Evolutionary conservation across 768 basidiomycete genomes (phyloP).

Genomic region (Baorangia bicolor): DNA sequence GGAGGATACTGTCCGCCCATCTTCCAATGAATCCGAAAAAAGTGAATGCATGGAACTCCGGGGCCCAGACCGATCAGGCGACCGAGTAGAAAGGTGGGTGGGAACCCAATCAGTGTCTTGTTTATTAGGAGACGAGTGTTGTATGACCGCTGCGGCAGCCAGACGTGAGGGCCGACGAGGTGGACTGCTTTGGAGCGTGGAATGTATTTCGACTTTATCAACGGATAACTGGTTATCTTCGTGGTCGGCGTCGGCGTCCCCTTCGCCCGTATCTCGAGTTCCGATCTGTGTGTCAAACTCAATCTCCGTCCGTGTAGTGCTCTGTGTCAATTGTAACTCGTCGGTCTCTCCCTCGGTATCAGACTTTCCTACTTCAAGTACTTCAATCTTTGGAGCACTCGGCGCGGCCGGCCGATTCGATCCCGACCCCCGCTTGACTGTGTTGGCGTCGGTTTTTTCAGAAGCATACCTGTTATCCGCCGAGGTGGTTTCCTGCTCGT

Average conservation of each 20-base stretch:
- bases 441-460: not conserved
- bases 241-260: not conserved
- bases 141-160: not conserved
- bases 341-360: constrained; percentile 12
- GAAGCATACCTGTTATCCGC: not conserved
- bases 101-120: not conserved
- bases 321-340: constrained; percentile 2
- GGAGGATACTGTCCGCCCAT: not conserved
- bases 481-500: not conserved
- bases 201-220: constrained; percentile 4
- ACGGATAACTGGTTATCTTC: constrained; percentile 2
- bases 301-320: not conserved
- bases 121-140: not conserved
- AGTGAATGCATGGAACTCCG: constrained; percentile 24
- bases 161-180: not conserved
- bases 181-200: not conserved
- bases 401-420: not conserved
- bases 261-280: not conserved
- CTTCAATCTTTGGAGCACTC: constrained; percentile 9
- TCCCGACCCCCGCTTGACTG: not conserved
- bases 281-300: not conserved
- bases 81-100: not conserved
- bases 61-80: not conserved
- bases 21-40: constrained; percentile 20
- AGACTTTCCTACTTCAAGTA: constrained; percentile 10